Percentiles rank a stretch among this genome's conserved stretches.
Conservation (phyloP, 1,139 yeast genomes). For the Candida dubliniensis region DNA sequence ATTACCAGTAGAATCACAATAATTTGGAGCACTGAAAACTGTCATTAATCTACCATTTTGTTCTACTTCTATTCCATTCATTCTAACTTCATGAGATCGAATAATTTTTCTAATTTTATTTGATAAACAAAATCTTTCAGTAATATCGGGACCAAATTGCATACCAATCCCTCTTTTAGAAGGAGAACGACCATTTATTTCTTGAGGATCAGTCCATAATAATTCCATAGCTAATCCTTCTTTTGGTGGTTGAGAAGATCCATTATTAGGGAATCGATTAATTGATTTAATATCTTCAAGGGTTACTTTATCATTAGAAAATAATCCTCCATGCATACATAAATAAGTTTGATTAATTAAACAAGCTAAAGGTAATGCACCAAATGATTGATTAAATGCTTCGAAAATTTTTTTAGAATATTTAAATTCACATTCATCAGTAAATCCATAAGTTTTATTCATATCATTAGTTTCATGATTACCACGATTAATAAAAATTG, state of each 20-base stretch:
- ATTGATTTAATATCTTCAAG: conserved; percentile 71
- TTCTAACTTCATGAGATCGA: conserved; percentile 93
- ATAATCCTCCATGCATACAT: conserved; percentile 95
- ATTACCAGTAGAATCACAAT: conserved; percentile 91
- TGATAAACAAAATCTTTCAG: conserved; percentile 68
- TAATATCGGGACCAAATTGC: conserved; percentile 96
- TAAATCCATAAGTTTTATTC: conserved; percentile 96
- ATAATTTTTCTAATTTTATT: conserved; percentile 78
- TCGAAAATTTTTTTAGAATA: conserved; percentile 81
- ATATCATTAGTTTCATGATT: conserved; percentile 96
- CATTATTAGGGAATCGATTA: conserved; percentile 60
- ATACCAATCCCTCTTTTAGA: conserved; percentile 94
- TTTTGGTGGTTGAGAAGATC: conserved; percentile 77
- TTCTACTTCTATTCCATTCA: conserved; percentile 85
- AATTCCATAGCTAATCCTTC: conserved; percentile 95
- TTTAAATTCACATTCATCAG: conserved; percentile 92
- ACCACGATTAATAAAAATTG: conserved; percentile 82
- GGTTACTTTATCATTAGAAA: conserved; percentile 72
- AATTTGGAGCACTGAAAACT: conserved; percentile 96
- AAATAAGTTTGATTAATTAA: conserved; percentile 74
- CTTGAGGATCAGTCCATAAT: conserved; percentile 97
- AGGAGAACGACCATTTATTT: conserved; percentile 72
- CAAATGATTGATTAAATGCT: conserved; percentile 84
- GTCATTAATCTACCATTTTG: conserved; percentile 86
- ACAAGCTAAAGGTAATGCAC: conserved; percentile 83